A percentile compares a stretch with the other conserved stretches of the same genome.
Conservation (phyloP, 495 filamentous ascomycete genomes). For the Penicillium egyptiacum region DNA sequence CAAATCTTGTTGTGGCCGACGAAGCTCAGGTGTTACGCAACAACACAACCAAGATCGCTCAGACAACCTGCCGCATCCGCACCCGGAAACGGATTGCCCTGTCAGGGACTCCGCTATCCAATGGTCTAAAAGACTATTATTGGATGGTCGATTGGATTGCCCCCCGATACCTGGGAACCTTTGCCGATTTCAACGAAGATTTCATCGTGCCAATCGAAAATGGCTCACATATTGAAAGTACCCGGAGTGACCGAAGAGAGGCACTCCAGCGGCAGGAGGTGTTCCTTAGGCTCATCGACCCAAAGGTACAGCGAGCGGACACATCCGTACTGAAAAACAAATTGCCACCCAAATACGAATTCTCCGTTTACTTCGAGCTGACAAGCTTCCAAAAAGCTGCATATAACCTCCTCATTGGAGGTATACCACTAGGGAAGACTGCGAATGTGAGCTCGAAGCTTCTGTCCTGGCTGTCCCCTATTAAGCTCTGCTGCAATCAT, state of each 20-base stretch:
- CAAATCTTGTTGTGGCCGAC: conserved; percentile 80
- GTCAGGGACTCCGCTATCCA: conserved; percentile 84
- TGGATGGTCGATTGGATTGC: conserved; percentile 87
- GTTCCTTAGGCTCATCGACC: conserved; percentile 68
- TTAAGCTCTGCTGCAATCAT: conserved; percentile 74
- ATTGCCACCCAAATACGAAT: conserved; percentile 75
- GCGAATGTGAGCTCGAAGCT: conserved; percentile 25
- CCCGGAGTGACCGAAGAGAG: conserved; percentile 47
- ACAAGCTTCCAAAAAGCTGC: conserved; percentile 62
- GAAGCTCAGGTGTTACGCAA: conserved; percentile 86
- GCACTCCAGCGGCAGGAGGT: conserved; percentile 66
- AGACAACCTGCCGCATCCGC: conserved; percentile 54
- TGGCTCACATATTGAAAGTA: conserved; percentile 68
- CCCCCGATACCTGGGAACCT: conserved; percentile 69
- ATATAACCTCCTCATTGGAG: conserved; percentile 60
- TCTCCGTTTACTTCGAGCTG: conserved; percentile 70
- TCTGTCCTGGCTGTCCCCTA: conserved; percentile 53
- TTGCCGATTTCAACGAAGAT: conserved; percentile 61
- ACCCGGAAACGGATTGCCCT: conserved; percentile 78
- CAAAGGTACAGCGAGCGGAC: conserved; percentile 77
- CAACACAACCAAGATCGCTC: conserved; percentile 46
- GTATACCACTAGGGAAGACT: conserved; percentile 24
- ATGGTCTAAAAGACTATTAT: conserved; percentile 79
- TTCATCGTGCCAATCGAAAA: conserved; percentile 72
- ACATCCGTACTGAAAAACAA: conserved; percentile 62